phyloP scores from a whole-genome alignment of 1,139 yeast genomes.

The Suhomyces wounanorum region DNA sequence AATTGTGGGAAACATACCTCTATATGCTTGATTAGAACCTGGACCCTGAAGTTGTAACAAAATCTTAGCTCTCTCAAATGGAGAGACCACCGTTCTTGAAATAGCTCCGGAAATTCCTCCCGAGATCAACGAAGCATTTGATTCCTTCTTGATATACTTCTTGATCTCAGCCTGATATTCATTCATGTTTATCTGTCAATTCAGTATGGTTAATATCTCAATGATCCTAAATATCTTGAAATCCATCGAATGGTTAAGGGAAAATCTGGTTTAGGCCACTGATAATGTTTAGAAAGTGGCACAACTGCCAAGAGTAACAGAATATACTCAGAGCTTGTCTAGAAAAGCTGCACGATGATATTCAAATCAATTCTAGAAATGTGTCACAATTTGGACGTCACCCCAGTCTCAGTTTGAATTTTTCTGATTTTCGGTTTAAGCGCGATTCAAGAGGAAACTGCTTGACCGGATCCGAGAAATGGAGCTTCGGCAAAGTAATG shows the following conservation, averaged over 20 bases:
- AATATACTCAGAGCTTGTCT: background rate
- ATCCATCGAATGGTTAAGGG: background rate
- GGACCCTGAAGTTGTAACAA: slow-evolving; percentile 87
- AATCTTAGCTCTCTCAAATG: slow-evolving; percentile 92
- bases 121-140: slow-evolving; percentile 60
- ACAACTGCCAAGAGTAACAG: background rate
- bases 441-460: background rate
- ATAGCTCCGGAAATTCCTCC: slow-evolving; percentile 85
- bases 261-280: background rate
- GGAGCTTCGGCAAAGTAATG: background rate
- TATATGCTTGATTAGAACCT: slow-evolving; percentile 58
- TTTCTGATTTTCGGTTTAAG: background rate
- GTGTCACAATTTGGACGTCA: background rate
- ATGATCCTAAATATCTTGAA: background rate
- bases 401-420: background rate
- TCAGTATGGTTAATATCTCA: background rate
- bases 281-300: background rate
- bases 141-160: slow-evolving; percentile 44
- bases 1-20: slow-evolving; percentile 77
- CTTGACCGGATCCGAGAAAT: background rate
- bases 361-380: background rate
- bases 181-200: background rate
- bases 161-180: slow-evolving; percentile 20
- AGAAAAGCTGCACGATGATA: background rate
- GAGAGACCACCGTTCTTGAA: slow-evolving; percentile 90